These are phyloP conservation scores for Brassica rapa DNA, from an alignment of 345 rosid genomes.

Conservation along the genomic window DNA sequence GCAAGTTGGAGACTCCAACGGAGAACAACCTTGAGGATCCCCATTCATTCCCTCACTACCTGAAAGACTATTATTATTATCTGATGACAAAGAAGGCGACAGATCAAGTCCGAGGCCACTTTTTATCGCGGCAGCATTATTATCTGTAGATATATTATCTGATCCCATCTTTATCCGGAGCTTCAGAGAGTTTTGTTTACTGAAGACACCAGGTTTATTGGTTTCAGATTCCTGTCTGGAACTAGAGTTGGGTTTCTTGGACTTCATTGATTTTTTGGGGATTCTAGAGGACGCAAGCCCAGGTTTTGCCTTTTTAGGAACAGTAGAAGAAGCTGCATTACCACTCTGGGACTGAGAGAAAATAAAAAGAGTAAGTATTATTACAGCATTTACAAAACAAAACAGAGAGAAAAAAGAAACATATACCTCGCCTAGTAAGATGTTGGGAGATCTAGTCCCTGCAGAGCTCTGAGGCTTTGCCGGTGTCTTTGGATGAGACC, in stretches of 20 bases:
- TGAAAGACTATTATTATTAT: conserved; percentile 71
- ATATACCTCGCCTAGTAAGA: conserved; percentile 65
- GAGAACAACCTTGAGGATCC: conserved; percentile 50
- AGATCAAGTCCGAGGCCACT: conserved; percentile 92
- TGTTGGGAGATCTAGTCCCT: conserved; percentile 61
- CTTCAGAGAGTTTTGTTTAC: conserved; percentile 68
- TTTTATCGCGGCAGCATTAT: conserved; percentile 81
- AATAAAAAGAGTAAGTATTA: conserved; percentile 24
- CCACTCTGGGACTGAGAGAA: conserved; percentile 55
- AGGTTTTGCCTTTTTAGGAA: conserved; percentile 47
- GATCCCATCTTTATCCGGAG: conserved; percentile 80
- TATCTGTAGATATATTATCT: conserved; percentile 66
- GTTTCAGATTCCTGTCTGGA: conserved; percentile 46
- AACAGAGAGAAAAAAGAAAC: conserved; percentile 1
- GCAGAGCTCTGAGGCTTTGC: conserved; percentile 51
- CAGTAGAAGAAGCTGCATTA: conserved; percentile 44
- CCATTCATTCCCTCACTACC: conserved; percentile 73
- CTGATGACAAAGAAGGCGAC: conserved; percentile 85
- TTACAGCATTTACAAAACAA: conserved; percentile 10
- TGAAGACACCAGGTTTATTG: conserved; percentile 50
- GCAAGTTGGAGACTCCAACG: conserved; percentile 61
- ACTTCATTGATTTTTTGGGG: conserved; percentile 51
- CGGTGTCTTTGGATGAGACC: conserved; percentile 62
- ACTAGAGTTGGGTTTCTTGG: conserved; percentile 44
- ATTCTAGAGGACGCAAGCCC: conserved; percentile 46